Evolutionary conservation across 1,139 yeast species (phyloP), one percentile per base, ranked within the genome.

Genomic region (Hyphopichia khmerensis): DNA sequence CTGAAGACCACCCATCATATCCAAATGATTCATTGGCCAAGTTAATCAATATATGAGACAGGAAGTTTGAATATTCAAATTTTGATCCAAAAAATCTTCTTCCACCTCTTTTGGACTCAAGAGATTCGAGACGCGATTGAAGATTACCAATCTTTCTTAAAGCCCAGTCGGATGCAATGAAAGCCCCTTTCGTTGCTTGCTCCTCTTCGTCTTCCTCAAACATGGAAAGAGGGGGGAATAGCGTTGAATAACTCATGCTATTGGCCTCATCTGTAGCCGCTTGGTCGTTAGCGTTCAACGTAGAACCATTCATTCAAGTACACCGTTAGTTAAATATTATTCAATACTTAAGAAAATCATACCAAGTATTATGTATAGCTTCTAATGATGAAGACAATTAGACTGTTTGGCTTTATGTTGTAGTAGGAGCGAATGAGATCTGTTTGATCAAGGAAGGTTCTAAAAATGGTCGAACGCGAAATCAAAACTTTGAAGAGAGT

Each of bases 21-120:
- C 91, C 93, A 65, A 84, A 85, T 3, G 77, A 68, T 35, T 74
- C 79, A 53, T 86, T 86, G 3, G 90, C 87, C 26, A 81, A 56
- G 19, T 64, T 64, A 36, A 82, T 66, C 3, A 80, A 69, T 32
- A 64, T 43, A 17, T 54, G 49, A 7, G 63, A 48, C 15, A 65
- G 52, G 18, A 51, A 47, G 11, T 43, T 46, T 35, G 40, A 27
- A 4, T 23, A 27, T 33, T 38, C 21, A 5, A 45, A 45, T 18
- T 43, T 40, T 24, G 42, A 19, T 9, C 51, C 49, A 19, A 38
- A 23, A 17, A 38, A 41, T 15, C 39, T 35, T 35, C 38, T 49
- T 2, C 52, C 40, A 23, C 52, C 55, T 36, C 53, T 52, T 35
- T 46, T 48, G 36, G 42, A 47, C 44, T 60, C 66, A 11, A 63